Evolutionary conservation across 768 basidiomycete genomes (phyloP).

Genomic region (Leccinum subgranulosum): DNA sequence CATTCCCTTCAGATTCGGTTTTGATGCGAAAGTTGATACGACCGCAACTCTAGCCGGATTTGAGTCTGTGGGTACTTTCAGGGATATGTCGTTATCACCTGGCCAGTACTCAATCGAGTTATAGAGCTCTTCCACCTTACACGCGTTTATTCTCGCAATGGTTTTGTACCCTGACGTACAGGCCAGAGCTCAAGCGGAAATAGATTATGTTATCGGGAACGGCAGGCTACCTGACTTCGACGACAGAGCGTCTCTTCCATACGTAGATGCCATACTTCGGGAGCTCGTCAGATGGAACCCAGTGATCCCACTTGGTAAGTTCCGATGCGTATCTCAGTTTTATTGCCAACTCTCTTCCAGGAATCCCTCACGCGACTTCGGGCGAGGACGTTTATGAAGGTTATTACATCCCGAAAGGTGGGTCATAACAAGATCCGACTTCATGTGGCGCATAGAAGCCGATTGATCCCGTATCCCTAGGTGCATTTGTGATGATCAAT

Average conservation of each 20-base stretch:
- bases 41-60: conserved; percentile 17
- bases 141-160: conserved; percentile 29
- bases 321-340: neutral
- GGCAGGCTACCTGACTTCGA: conserved; percentile 25
- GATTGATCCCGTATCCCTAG: conserved; percentile 6
- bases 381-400: conserved; percentile 27
- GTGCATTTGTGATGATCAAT: conserved; percentile 33
- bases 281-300: conserved; percentile 33
- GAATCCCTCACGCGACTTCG: conserved; percentile 24
- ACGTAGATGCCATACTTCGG: conserved; percentile 39
- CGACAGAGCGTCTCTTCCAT: conserved; percentile 34
- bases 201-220: conserved; percentile 25
- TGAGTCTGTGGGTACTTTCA: conserved; percentile 19
- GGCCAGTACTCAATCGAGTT: neutral
- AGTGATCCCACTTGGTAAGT: conserved; percentile 22
- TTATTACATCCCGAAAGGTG: conserved; percentile 42
- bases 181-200: conserved; percentile 21
- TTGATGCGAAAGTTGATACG: neutral
- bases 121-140: conserved; percentile 25
- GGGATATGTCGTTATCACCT: neutral
- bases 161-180: conserved; percentile 27
- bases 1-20: neutral
- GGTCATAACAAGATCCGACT: neutral
- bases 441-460: neutral
- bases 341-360: conserved; percentile 2